phyloP scores from a whole-genome alignment of 495 filamentous ascomycete genomes.

The Tuber calosporum region DNA sequence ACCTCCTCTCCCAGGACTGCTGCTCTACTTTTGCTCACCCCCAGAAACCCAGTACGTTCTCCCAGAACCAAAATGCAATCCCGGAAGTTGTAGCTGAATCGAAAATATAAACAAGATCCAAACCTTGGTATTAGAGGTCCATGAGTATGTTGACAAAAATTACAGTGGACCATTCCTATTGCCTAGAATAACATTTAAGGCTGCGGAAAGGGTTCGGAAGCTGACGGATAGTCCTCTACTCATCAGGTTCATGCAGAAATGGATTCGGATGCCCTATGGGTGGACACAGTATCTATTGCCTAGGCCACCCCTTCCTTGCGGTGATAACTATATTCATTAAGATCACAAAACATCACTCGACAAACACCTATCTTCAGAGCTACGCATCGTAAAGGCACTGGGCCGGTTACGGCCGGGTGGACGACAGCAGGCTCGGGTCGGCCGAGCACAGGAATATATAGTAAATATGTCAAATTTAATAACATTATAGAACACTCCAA shows the following conservation, averaged over 20 bases:
- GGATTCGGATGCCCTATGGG: background rate
- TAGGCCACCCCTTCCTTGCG: background rate
- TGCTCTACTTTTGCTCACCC: background rate
- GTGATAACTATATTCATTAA: background rate
- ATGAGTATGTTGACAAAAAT: background rate
- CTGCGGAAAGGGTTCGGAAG: background rate
- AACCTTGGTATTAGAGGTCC: background rate
- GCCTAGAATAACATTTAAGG: background rate
- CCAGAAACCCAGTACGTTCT: background rate
- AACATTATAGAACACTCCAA: conserved; percentile 1
- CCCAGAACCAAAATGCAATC: background rate
- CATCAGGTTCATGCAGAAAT: background rate
- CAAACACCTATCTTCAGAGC: background rate
- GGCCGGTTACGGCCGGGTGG: background rate
- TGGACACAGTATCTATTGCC: background rate
- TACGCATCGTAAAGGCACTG: background rate
- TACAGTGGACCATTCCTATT: background rate
- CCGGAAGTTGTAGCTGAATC: background rate
- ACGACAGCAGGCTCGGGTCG: background rate
- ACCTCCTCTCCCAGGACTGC: too few relatives aligned
- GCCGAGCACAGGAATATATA: background rate
- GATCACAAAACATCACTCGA: too few relatives aligned
- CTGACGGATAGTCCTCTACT: background rate
- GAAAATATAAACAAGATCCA: background rate
- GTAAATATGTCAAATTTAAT: background rate